Evolutionary conservation across 164 flowering plant species (phyloP), one percentile per base, ranked within the genome.

Genomic region (Umbellularia californica): DNA sequence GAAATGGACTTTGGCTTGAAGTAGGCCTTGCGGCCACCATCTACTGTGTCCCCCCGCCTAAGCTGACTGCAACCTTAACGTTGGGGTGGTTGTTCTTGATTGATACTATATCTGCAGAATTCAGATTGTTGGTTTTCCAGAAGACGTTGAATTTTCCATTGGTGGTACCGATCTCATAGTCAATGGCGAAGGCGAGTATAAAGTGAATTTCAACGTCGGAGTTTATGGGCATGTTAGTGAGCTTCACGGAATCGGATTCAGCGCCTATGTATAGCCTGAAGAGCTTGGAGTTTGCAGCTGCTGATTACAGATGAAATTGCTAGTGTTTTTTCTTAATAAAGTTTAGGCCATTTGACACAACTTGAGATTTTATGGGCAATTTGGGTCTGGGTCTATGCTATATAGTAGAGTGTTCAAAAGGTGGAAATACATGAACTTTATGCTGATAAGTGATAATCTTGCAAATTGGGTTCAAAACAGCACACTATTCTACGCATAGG

Each of bases 121-220:
- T 41, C 30, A 88, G 85, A 51, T 83, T 83, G 4, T 74, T 73
- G 2, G 79, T 50, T 73, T 90, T 88, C 89, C 93, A 90, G 58
- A 84, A 90, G 50, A 86, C n/a, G 60, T 83, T 83, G 82, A 90
- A 88, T 15, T 78, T 76, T 5, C 94, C 97, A 24, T 89, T 85
- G 19, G 90, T 89, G n/a, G 89, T 85, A 0, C 83, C 77, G 66
- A 81, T 71, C 12, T 84, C 80, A 81, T 86, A 88, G 65, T 90
- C 95, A 7, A 89, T 87, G 69, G 85, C 91, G 50, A 89, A 89
- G 11, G 95, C 69, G 12, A 89, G 92, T 55, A 90, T 84, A 86
- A 84, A 90, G 75, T 90, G 89, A 80, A 87, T 84, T 3, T 88
- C 84, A 3, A 85, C 86, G 6, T 73, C 25, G 2, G 88, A 58